These are phyloP conservation scores for Fraxinus ornus DNA, from an alignment of 305 asterid species.

Conservation along the genomic window DNA sequence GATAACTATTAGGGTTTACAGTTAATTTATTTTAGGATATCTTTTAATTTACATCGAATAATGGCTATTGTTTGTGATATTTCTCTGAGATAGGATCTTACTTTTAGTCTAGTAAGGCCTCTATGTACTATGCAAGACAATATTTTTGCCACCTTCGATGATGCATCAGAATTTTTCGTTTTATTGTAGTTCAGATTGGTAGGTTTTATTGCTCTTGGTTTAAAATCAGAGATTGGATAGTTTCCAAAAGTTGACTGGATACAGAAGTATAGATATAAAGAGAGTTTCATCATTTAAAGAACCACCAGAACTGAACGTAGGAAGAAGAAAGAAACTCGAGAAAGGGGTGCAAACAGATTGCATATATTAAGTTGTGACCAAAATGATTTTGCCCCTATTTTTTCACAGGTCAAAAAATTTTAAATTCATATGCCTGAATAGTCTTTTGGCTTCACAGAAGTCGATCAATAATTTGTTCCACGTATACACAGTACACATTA, in stretches of 20 bases:
- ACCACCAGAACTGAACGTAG: background rate
- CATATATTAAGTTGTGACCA: background rate
- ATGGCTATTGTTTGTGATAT: background rate
- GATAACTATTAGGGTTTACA: too few species aligned
- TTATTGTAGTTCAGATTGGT: background rate
- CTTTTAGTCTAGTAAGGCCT: background rate
- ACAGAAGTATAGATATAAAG: background rate
- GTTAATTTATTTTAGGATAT: background rate
- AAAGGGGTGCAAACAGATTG: background rate
- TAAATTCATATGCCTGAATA: background rate
- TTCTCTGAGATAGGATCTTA: background rate
- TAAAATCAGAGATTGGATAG: background rate
- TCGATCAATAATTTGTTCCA: background rate
- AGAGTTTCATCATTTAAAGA: background rate
- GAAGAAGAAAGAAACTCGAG: background rate
- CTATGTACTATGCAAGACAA: background rate
- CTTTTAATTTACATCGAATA: background rate
- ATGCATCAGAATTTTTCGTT: background rate
- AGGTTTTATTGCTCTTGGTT: background rate
- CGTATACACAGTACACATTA: background rate
- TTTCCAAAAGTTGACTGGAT: background rate
- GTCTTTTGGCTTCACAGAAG: background rate
- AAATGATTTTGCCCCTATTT: background rate
- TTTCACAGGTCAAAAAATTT: background rate
- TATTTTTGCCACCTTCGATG: background rate